A percentile compares a stretch with the other conserved stretches of the same genome.
These are phyloP conservation scores for Ephemerocybe angulata DNA, from an alignment of 768 basidiomycete species.

Conservation along the genomic window DNA sequence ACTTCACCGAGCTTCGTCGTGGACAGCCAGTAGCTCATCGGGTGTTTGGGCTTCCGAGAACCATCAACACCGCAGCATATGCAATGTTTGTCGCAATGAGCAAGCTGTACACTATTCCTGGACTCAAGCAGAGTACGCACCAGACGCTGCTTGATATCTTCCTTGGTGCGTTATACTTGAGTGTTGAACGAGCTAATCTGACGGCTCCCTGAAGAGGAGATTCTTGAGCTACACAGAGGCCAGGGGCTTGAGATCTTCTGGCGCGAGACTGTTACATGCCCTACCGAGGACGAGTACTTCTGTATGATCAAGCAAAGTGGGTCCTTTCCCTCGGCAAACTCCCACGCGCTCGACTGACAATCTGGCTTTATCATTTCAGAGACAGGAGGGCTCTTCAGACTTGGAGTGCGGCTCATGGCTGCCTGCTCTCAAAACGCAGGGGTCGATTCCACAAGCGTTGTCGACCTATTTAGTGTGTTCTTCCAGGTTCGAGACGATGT, in stretches of 20 bases:
- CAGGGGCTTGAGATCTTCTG: constrained; percentile 90
- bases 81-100: constrained; percentile 87
- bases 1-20: constrained; percentile 74
- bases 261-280: constrained; percentile 87
- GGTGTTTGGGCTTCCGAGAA: constrained; percentile 90
- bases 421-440: constrained; percentile 54
- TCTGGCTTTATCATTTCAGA: constrained; percentile 40
- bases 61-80: constrained; percentile 92
- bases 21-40: constrained; percentile 89
- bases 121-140: constrained; percentile 30
- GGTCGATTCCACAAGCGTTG: constrained; percentile 78
- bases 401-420: constrained; percentile 85
- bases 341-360: background rate
- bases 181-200: too few relatives aligned
- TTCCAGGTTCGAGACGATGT: constrained; percentile 92
- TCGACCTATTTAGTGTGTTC: constrained; percentile 82
- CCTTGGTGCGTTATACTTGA: constrained; percentile 27
- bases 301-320: constrained; percentile 90
- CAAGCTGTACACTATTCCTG: constrained; percentile 55
- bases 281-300: constrained; percentile 87
- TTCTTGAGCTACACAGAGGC: constrained; percentile 69
- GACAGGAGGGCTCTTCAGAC: constrained; percentile 76
- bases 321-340: constrained; percentile 11
- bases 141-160: constrained; percentile 36
- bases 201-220: constrained; percentile 45